A percentile compares a stretch with the other conserved stretches of the same genome.
These are phyloP conservation scores for Corynascus novoguineensis DNA, from an alignment of 495 filamentous ascomycete species.

Conservation along the genomic window DNA sequence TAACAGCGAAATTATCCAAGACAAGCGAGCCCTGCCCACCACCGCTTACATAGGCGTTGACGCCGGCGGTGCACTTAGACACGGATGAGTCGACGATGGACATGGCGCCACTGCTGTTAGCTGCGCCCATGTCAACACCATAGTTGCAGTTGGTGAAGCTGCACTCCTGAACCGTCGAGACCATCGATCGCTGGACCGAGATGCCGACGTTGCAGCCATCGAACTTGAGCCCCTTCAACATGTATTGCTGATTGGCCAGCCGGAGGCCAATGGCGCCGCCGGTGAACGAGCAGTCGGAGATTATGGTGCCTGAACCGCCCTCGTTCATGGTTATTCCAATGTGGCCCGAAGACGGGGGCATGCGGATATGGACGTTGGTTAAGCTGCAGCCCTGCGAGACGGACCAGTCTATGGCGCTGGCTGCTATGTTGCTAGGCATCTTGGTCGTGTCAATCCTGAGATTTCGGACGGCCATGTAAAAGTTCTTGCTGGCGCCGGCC, in stretches of 20 bases:
- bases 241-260: conserved; percentile 49
- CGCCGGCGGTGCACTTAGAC: conserved; percentile 43
- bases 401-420: conserved; percentile 58
- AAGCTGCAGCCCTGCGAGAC: conserved; percentile 58
- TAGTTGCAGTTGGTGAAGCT: conserved; percentile 47
- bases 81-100: conserved; percentile 45
- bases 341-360: conserved; percentile 45
- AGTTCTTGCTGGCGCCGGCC: conserved; percentile 59
- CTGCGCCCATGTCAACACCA: conserved; percentile 49
- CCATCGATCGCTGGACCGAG: conserved; percentile 17
- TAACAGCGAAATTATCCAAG: conserved; percentile 43
- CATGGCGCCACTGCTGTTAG: conserved; percentile 39
- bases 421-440: conserved; percentile 30
- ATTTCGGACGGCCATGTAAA: conserved; percentile 69
- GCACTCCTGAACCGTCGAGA: conserved; percentile 30
- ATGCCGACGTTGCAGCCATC: conserved; percentile 29
- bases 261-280: conserved; percentile 48
- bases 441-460: conserved; percentile 62
- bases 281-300: conserved; percentile 44
- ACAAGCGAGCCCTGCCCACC: conserved; percentile 49
- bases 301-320: conserved; percentile 41
- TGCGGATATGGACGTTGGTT: conserved; percentile 57
- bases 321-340: conserved; percentile 37
- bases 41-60: conserved; percentile 36
- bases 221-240: conserved; percentile 47